Base-by-base conservation (phyloP, 129 eudicot species). In the Cynara cardunculus region DNA sequence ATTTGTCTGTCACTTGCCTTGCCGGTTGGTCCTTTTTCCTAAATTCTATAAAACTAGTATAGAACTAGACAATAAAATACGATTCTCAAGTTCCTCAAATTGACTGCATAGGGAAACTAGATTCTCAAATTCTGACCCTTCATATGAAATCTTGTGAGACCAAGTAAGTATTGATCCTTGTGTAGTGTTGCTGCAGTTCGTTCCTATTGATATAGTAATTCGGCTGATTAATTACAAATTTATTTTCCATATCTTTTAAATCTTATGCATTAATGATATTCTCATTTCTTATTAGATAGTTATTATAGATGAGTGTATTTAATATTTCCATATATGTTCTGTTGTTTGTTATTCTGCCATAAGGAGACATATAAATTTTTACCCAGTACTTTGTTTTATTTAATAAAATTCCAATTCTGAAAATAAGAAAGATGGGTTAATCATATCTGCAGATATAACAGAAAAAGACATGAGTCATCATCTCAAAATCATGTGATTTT, bases 1-100 rank as follows among this genome's bases (percentile, higher is more conserved):
- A 49, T 70, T 69, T 13, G 37, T 77, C 81, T 37, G 25, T 25
- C 27, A 53, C 78, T 49, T 8, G 34, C 69, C 78, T 74, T 74
- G 25, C 44, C n/a, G 1, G 13, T 77, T 65, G 24, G 68, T 77
- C 25, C 39, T 22, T 77, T 14, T 56, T 35, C 30, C 19, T 16
- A 11, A 65, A 77, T 25, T 34, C 61, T 65, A 25, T 66, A 39
- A 78, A 37, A 41, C 37, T 37, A 35, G 25, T 65, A 78, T 16
- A 32, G 22, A 68, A 67, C 2, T 41, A 37, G 21, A 25, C 21
- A 66, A 25, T n/a, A 44, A 46, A 44, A 26, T 49, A 46, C 2
- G 13, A 72, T 37, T 72, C 22, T 53, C 22, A 53, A 53, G 18
- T 53, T 53, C 62, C 19, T 3, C 18, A 16, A 49, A 14, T 14